These are phyloP conservation scores for Neurospora sublineolata DNA, from an alignment of 495 filamentous ascomycete genomes.

Conservation along the genomic window DNA sequence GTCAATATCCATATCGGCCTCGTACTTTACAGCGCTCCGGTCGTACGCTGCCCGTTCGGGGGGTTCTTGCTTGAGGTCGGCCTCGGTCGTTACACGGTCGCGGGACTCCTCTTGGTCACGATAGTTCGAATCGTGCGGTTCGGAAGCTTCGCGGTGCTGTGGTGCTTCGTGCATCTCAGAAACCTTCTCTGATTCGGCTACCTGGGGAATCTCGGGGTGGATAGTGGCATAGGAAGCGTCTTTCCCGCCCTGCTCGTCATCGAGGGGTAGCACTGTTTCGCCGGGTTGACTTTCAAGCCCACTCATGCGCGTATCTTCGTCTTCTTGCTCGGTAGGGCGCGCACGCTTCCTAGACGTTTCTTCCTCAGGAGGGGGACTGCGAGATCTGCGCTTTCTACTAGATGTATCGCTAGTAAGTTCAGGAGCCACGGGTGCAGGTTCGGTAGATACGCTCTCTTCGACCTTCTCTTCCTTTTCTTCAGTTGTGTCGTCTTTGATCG, in stretches of 20 bases:
- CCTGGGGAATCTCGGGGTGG: background rate
- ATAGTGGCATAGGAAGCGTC: constrained; percentile 5
- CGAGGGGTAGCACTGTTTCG: constrained; percentile 1
- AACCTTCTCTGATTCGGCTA: background rate
- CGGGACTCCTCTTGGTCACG: background rate
- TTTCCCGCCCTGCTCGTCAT: background rate
- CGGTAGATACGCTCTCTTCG: constrained; percentile 1
- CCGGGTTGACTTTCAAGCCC: background rate
- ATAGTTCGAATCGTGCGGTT: background rate
- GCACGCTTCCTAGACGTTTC: constrained; percentile 33
- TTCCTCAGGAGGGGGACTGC: constrained; percentile 48
- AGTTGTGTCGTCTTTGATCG: background rate
- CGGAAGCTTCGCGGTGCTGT: background rate
- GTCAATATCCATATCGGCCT: constrained; percentile 12
- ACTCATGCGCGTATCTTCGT: constrained; percentile 2
- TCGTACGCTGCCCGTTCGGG: constrained; percentile 20
- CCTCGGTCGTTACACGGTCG: background rate
- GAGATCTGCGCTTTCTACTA: constrained; percentile 65
- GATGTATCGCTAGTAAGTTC: constrained; percentile 44
- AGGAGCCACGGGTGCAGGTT: constrained; percentile 1
- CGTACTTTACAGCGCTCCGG: background rate
- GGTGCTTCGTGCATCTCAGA: background rate
- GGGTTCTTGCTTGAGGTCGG: background rate
- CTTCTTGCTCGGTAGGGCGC: constrained; percentile 19
- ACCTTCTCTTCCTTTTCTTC: background rate